phyloP scores from a whole-genome alignment of 768 basidiomycete species.

The Psilocybe cubensis region DNA sequence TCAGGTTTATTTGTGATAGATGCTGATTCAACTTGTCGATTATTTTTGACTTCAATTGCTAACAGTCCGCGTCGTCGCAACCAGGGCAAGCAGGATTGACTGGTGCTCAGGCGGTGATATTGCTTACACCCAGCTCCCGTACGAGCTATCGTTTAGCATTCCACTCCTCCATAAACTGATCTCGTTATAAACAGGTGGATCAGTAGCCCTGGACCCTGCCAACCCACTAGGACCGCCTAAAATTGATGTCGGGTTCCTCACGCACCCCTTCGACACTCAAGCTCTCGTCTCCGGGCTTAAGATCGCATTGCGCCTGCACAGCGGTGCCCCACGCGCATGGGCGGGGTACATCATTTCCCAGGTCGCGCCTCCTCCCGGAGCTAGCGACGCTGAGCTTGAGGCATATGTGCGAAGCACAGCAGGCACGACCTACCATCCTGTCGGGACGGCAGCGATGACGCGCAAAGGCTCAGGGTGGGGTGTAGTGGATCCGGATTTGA shows the following conservation, averaged over 20 bases:
- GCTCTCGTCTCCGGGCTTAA: not conserved
- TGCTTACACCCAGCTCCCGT: not conserved
- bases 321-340: conserved; percentile 1
- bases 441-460: not conserved
- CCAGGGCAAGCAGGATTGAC: not conserved
- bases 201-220: not conserved
- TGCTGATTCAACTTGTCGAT: too few relatives aligned
- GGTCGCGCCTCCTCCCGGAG: not conserved
- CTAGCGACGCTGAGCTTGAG: not conserved
- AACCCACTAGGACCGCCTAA: not conserved
- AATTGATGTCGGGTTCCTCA: conserved; percentile 2
- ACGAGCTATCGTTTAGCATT: not conserved
- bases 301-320: not conserved
- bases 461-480: not conserved
- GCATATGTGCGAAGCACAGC: not conserved
- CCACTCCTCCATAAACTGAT: not conserved
- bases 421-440: not conserved
- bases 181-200: not conserved
- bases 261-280: not conserved
- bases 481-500: not conserved
- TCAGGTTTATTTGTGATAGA: too few relatives aligned
- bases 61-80: not conserved
- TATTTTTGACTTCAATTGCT: too few relatives aligned
- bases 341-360: not conserved
- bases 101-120: not conserved